Base-by-base conservation (phyloP, 805 yeast species). In the Suhomyces faveliae region DNA sequence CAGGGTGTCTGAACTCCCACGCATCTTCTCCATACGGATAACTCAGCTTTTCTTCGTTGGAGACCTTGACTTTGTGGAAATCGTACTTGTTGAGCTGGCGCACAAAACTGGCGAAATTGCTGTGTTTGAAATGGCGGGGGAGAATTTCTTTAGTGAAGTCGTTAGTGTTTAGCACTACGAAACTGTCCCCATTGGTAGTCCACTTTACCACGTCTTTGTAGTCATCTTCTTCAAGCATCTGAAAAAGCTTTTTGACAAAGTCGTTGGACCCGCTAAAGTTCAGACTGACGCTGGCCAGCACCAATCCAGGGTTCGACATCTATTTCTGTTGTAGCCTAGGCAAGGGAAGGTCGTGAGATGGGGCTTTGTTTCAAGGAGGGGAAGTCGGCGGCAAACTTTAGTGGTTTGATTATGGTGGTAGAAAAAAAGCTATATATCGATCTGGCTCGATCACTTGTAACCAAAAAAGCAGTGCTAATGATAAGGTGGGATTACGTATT, bases 1-100 rank as follows among this genome's bases (percentile, higher is more conserved):
- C 89, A 0, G 97, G 96, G 65, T 94, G 98, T 61, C 84, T 83
- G 71, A 94, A 92, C 64, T 92, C 97, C 97, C 98, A 92, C 17
- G 91, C 83, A 64, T 85, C 81, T 48, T 84, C 89, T 35, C 90
- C 87, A 58, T 83, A 83, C 49, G 81, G 81, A 50, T 74, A 68
- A 43, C 52, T 59, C 50, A 60, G 62, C 57, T 77, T 78, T 51
- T 81, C 87, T 55, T 83, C 90, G 49, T 75, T 79, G 35, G 87
- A 73, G 40, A 81, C 75, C 62, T 92, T 88, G 40, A 94, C 96
- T 70, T 94, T 94, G 74, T 94, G 99, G 73, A 94, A 94, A 67
- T 92, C 99, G 63, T 94, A 94, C 68, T 94, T 94, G 76, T 94
- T 94, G 59, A 94, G 75, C 64, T 94, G 99, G 40, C 99, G 80